Base-by-base conservation (phyloP, 257 asterid genomes). In the Scutellaria galericulata region DNA sequence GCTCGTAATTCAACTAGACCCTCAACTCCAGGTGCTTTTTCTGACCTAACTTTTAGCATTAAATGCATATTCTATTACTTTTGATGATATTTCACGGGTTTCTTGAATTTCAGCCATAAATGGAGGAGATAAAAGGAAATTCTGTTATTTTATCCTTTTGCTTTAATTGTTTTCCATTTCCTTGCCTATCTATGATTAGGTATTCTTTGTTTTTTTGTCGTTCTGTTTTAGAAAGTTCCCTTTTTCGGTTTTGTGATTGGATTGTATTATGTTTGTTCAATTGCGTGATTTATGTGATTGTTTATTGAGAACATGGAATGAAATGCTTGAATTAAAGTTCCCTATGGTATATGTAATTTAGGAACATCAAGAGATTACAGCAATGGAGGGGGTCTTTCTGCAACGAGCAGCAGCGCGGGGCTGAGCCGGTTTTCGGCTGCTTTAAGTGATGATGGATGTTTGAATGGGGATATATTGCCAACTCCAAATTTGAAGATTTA, bases 1-100 rank as follows among this genome's bases (percentile, higher is more conserved):
- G 79, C 78, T 18, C 72, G 75, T 64, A 73, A 70, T 68, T 70
- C 73, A 64, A 62, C 60, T 51, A 50, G 66, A 77, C 78, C 84
- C 60, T 86, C 96, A n/a, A 82, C 89, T 64, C 72, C 75, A 74
- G 98, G 97, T 87, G 58, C 73, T 75, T 67, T 73, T 70, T 72
- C 42, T 39, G 37, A 47, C 73, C 35, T 72, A 31, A 39, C 14
- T 53, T 70, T 51, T 9, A 52, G n/a, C 54, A 15, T 59, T 15
- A 56, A 14, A 18, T 64, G 61, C 20, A 62, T 18, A 37, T 66
- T 31, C 37, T 31, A 4, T 31, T 75, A 14, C 37, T 55, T 78
- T 54, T 31, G 59, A 73, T 57, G 45, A 14, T 35, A 64, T 14
- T 64, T 73, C 55, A 24, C 10, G 77, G 71, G 61, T 51, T 47